A percentile compares a stretch with the other conserved stretches of the same genome.
Evolutionary conservation across 1,284 basidiomycete species (phyloP).

Genomic region (Cutaneotrichosporon curvatum): DNA sequence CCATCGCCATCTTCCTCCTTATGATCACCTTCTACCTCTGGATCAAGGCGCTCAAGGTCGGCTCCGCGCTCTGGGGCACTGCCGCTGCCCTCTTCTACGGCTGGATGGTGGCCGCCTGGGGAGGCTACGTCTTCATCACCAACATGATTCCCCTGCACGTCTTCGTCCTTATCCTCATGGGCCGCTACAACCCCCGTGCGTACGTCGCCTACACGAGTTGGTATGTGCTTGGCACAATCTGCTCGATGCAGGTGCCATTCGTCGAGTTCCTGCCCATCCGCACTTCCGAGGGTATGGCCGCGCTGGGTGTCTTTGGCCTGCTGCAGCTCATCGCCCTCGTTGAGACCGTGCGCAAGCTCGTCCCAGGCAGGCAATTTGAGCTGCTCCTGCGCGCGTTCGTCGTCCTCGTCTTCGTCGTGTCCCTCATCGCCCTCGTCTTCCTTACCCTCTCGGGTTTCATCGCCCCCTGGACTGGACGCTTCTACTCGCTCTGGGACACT

Average conservation of each 20-base stretch:
- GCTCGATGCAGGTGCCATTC: constrained; percentile 99
- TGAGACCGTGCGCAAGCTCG: constrained; percentile 78
- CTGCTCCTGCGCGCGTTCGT: constrained; percentile 65
- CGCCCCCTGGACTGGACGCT: constrained; percentile 97
- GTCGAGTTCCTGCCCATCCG: constrained; percentile 98
- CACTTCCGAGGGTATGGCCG: constrained; percentile 98
- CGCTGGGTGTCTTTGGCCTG: constrained; percentile 92
- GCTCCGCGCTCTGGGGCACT: constrained; percentile 85
- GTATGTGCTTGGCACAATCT: constrained; percentile 94
- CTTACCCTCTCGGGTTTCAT: constrained; percentile 94
- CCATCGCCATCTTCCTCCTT: constrained; percentile 98
- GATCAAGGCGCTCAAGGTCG: constrained; percentile 94
- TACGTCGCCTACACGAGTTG: constrained; percentile 96
- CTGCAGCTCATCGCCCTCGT: constrained; percentile 94
- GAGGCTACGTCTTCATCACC: constrained; percentile 99
- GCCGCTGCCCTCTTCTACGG: constrained; percentile 94
- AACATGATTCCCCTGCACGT: constrained; percentile 99
- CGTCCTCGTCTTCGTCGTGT: constrained; percentile 64
- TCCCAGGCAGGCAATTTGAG: constrained; percentile 91
- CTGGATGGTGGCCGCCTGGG: constrained; percentile 99
- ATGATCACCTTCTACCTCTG: constrained; percentile 98
- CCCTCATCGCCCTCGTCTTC: constrained; percentile 62
- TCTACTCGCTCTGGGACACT: constrained; percentile 99
- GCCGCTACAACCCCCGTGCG: constrained; percentile 83
- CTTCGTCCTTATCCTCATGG: constrained; percentile 89